A percentile compares a stretch with the other conserved stretches of the same genome.
These are phyloP conservation scores for Geotrichum klebahnii DNA, from an alignment of 1,139 yeast species.

Conservation along the genomic window DNA sequence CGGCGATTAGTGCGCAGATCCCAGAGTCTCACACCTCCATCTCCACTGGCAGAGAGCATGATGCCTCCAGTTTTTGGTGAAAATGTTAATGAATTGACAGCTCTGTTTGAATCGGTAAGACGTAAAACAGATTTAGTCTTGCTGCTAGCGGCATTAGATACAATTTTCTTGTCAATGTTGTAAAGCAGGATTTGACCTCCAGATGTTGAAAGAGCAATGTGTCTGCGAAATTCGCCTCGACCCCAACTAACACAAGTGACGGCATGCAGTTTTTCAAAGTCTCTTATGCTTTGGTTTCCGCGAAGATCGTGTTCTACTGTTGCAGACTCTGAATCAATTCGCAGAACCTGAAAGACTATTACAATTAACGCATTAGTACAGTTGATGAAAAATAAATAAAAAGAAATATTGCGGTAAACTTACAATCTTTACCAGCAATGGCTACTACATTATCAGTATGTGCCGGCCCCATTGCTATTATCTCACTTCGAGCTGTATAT, in stretches of 20 bases:
- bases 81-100: slow-evolving; percentile 78
- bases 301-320: slow-evolving; percentile 25
- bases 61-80: slow-evolving; percentile 53
- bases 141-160: background rate
- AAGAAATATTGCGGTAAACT: background rate
- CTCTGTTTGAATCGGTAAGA: slow-evolving; percentile 67
- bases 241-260: slow-evolving; percentile 43
- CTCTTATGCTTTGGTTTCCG: slow-evolving; percentile 29
- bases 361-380: no score
- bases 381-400: background rate
- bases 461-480: slow-evolving; percentile 35
- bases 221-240: slow-evolving; percentile 25
- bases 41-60: slow-evolving; percentile 85
- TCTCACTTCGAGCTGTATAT: slow-evolving; percentile 30
- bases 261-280: slow-evolving; percentile 34
- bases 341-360: slow-evolving; percentile 33
- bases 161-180: slow-evolving; percentile 41
- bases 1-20: slow-evolving; percentile 59
- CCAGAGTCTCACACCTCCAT: slow-evolving; percentile 85
- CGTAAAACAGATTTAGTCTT: slow-evolving; percentile 38
- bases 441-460: slow-evolving; percentile 33
- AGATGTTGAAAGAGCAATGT: slow-evolving; percentile 34
- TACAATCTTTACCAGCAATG: slow-evolving; percentile 35
- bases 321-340: slow-evolving; percentile 26
- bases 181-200: slow-evolving; percentile 44